Percentiles rank a stretch among this genome's conserved stretches.
Conservation (phyloP, 1,284 basidiomycete genomes). For the Inonotus obliquus region DNA sequence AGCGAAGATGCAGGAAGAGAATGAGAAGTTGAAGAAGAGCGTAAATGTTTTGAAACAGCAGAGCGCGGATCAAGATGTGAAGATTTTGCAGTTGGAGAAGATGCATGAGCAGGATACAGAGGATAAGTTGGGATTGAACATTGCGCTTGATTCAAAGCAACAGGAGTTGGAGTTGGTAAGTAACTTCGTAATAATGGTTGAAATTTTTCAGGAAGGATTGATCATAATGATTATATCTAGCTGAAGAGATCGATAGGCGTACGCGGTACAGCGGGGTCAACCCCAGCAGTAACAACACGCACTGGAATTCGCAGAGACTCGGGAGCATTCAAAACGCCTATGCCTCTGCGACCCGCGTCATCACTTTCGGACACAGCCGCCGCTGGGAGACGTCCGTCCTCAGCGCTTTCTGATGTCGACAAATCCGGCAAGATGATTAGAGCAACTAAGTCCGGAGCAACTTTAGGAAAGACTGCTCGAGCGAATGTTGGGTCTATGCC, state of each 20-base stretch:
- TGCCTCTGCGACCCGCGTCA: constrained; percentile 51
- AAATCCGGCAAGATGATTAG: constrained; percentile 30
- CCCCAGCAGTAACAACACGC: constrained; percentile 42
- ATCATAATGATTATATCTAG: constrained; percentile 34
- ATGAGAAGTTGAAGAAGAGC: constrained; percentile 58
- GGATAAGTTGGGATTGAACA: constrained; percentile 75
- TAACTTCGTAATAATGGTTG: constrained; percentile 21
- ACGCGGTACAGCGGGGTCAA: constrained; percentile 55
- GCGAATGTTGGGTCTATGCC: constrained; percentile 33
- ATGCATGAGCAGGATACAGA: constrained; percentile 67
- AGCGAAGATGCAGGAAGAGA: constrained; percentile 51
- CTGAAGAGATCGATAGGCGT: constrained; percentile 68
- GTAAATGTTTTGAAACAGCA: constrained; percentile 71
- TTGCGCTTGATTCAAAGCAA: constrained; percentile 85
- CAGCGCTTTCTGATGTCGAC: constrained; percentile 48
- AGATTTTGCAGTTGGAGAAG: constrained; percentile 68
- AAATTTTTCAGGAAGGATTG: background rate
- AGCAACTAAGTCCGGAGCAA: constrained; percentile 24
- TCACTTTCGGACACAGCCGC: constrained; percentile 47
- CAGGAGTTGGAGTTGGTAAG: constrained; percentile 83
- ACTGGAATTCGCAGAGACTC: constrained; percentile 4
- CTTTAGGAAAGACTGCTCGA: constrained; percentile 45
- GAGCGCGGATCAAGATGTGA: constrained; percentile 79
- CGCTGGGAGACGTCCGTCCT: constrained; percentile 34
- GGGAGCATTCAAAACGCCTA: constrained; percentile 36